These are phyloP conservation scores for Fusarium nygamai DNA, from an alignment of 2,329 filamentous ascomycete genomes.

Conservation along the genomic window DNA sequence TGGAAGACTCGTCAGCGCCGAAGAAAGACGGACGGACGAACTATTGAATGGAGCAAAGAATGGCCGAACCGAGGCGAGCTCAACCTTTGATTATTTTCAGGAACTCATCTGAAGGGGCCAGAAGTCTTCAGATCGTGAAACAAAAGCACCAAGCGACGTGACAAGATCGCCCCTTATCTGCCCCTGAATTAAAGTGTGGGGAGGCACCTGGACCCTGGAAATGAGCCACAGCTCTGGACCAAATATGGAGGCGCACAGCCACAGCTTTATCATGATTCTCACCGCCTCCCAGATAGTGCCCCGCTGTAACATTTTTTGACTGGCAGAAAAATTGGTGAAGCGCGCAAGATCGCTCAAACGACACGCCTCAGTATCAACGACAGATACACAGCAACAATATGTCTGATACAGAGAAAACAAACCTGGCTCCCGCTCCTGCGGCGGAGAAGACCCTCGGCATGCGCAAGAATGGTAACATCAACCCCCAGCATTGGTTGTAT, in stretches of 20 bases:
- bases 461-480: conserved; percentile 79
- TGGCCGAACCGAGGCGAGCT: background rate
- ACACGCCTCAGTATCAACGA: conserved; percentile 12
- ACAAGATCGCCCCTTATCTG: conserved; percentile 35
- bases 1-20: conserved; percentile 13
- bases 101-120: conserved; percentile 11
- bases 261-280: conserved; percentile 11
- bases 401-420: conserved; percentile 50
- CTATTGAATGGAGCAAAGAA: conserved; percentile 12
- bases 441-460: conserved; percentile 66
- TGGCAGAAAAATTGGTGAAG: conserved; percentile 44
- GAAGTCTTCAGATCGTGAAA: conserved; percentile 29
- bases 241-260: conserved; percentile 19
- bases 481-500: background rate
- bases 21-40: background rate
- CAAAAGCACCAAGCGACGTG: conserved; percentile 32
- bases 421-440: conserved; percentile 48
- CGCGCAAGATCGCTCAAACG: conserved; percentile 10
- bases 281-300: conserved; percentile 34
- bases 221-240: conserved; percentile 32
- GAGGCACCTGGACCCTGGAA: conserved; percentile 35
- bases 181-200: conserved; percentile 38
- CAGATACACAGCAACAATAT: conserved; percentile 48
- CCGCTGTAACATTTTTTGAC: conserved; percentile 39
- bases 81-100: background rate